Percentiles rank a stretch among this genome's conserved stretches.
Conservation (phyloP, 2,329 filamentous ascomycete species). For the Paraphoma chrysanthemicola region DNA sequence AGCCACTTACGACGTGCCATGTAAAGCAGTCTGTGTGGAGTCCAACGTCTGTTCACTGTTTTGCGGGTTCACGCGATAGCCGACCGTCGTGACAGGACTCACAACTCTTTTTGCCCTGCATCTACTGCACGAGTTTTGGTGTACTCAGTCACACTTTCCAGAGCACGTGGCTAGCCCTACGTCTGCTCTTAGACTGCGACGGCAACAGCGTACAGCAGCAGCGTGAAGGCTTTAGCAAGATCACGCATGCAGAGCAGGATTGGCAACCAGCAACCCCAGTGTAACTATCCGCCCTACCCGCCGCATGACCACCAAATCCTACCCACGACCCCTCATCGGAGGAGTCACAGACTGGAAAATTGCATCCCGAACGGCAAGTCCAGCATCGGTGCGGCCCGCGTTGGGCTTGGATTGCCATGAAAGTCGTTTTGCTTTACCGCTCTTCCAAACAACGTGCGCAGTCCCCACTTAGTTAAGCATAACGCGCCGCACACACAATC, state of each 20-base stretch:
- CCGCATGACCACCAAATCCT: neutral
- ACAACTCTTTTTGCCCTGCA: neutral
- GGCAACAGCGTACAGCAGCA: neutral
- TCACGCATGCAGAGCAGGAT: neutral
- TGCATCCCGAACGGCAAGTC: neutral
- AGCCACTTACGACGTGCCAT: constrained; percentile 5
- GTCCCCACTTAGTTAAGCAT: neutral
- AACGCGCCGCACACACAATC: neutral
- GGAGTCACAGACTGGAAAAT: neutral
- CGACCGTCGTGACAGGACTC: neutral
- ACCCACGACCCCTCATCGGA: neutral
- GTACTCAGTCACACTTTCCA: neutral
- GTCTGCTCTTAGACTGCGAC: neutral
- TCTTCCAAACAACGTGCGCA: neutral
- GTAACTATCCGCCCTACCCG: neutral
- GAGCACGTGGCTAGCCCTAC: neutral
- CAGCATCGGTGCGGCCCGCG: constrained; percentile 8
- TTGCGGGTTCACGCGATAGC: neutral
- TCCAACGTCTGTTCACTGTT: neutral
- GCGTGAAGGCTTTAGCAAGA: neutral
- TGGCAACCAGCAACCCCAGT: neutral
- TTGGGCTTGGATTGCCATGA: constrained; percentile 12
- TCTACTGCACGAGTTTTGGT: neutral
- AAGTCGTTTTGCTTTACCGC: no score
- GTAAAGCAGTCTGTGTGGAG: neutral